Base-by-base conservation (phyloP, 2,329 filamentous ascomycete species). In the Canariomyces notabilis region DNA sequence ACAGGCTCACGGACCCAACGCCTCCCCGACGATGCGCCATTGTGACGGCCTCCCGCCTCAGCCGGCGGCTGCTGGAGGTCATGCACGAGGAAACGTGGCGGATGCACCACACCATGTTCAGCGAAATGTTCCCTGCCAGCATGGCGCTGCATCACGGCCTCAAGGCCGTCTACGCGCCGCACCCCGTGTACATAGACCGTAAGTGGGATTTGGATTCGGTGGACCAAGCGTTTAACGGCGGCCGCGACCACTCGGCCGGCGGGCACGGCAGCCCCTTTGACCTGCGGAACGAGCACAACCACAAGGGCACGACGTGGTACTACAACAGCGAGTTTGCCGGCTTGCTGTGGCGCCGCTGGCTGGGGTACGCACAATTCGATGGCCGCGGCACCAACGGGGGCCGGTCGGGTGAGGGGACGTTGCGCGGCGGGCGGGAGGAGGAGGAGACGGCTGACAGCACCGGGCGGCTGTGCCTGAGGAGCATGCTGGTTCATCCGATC, bases 291-390 rank as follows among this genome's bases (percentile, higher is more conserved):
- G 88, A 94, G 66, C 86, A 89, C 64, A 90, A 90, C 64, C 89
- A 91, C 69, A 79, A 80, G 57, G 87, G 88, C 12, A 83, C 83
- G 35, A 89, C 77, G 36, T 95, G 87, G 86, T 94, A 91, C 65
- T 94, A 89, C 65, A 85, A 89, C 57, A 82, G 82, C 18, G 77
- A 82, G 40, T 94, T 93, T 59, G 82, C 86, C 1, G 77, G 83
- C 4, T 77, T 84, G n/a, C 61, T 94, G 55, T 94, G 88, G 79
- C 75, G 85, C 41, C 74, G 87, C 36, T 95, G 89, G 89, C 67
- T 93, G 37, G 77, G 77, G 1, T 80, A 76, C 54, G 66, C 74
- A 14, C 75, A 79, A 59, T 64, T 68, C 57, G 74, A 78, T 48
- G 73, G 72, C 6, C 66, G 74, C 23, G 73, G 72, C 5, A 60